Evolutionary conservation across 306 rosid species (phyloP).

Genomic region (Glycine latifolia): DNA sequence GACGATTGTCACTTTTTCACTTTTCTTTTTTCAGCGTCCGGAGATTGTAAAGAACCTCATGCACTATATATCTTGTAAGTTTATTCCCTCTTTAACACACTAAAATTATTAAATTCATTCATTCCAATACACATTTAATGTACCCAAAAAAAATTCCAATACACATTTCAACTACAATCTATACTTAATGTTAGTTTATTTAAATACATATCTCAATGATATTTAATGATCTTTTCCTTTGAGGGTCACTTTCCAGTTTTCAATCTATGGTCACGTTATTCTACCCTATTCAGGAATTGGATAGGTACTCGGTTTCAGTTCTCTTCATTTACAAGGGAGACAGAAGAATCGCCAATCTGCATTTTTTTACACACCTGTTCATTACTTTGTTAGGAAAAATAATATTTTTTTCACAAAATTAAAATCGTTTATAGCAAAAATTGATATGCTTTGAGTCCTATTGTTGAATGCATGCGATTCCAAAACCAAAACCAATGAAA

Average conservation of each 20-base stretch:
- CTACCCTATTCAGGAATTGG: too few relatives aligned
- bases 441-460: not conserved
- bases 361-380: too few relatives aligned
- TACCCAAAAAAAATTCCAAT: too few relatives aligned
- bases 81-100: not conserved
- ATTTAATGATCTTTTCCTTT: too few relatives aligned
- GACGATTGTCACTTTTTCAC: too few relatives aligned
- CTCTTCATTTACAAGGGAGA: too few relatives aligned
- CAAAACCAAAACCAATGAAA: not conserved
- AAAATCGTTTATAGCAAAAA: not conserved
- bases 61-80: too few relatives aligned
- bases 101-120: not conserved
- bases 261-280: not conserved
- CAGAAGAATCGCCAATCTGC: too few relatives aligned
- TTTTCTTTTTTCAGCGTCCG: too few relatives aligned
- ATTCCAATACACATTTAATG: not conserved
- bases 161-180: not conserved
- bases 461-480: slow-evolving; percentile 8
- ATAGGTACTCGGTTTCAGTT: too few relatives aligned
- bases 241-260: too few relatives aligned
- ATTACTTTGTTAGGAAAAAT: not conserved
- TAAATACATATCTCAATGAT: too few relatives aligned
- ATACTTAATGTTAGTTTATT: not conserved
- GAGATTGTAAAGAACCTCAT: not conserved
- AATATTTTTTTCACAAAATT: not conserved